Evolutionary conservation across 179 eudicot species (phyloP).

Genomic region (Spinacia oleracea): DNA sequence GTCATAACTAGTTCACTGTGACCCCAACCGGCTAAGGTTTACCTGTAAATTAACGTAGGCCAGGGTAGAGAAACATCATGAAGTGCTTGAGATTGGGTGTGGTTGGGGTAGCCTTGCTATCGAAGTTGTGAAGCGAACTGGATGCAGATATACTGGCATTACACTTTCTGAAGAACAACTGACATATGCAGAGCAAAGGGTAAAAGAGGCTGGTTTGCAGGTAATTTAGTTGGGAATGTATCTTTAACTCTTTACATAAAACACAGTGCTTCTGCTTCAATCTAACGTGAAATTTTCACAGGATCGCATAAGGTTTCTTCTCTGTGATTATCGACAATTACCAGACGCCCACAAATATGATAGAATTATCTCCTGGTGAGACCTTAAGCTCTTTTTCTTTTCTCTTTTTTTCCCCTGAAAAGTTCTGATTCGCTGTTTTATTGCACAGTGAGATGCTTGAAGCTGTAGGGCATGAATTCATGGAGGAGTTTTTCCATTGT

Average conservation of each 20-base stretch:
- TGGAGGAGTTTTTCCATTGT: slow-evolving; percentile 67
- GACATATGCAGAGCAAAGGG: slow-evolving; percentile 71
- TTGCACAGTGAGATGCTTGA: slow-evolving; percentile 87
- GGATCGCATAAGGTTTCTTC: slow-evolving; percentile 75
- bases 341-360: slow-evolving; percentile 57
- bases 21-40: not conserved
- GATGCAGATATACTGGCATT: slow-evolving; percentile 94
- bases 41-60: slow-evolving; percentile 42
- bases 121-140: slow-evolving; percentile 80
- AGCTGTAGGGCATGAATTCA: slow-evolving; percentile 84
- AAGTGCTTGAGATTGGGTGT: slow-evolving; percentile 87
- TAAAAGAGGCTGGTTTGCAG: slow-evolving; percentile 60
- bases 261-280: not conserved
- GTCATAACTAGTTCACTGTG: not conserved
- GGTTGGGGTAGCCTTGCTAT: slow-evolving; percentile 99
- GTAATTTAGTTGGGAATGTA: not conserved
- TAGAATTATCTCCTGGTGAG: slow-evolving; percentile 92
- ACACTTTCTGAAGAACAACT: slow-evolving; percentile 88
- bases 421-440: not conserved
- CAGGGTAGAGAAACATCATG: slow-evolving; percentile 59
- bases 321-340: slow-evolving; percentile 82
- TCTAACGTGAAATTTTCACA: slow-evolving; percentile 26
- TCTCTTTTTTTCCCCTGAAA: too few relatives aligned
- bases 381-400: not conserved
- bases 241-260: not conserved